Base-by-base conservation (phyloP, 2,329 filamentous ascomycete species). In the Colletotrichum sp. region DNA sequence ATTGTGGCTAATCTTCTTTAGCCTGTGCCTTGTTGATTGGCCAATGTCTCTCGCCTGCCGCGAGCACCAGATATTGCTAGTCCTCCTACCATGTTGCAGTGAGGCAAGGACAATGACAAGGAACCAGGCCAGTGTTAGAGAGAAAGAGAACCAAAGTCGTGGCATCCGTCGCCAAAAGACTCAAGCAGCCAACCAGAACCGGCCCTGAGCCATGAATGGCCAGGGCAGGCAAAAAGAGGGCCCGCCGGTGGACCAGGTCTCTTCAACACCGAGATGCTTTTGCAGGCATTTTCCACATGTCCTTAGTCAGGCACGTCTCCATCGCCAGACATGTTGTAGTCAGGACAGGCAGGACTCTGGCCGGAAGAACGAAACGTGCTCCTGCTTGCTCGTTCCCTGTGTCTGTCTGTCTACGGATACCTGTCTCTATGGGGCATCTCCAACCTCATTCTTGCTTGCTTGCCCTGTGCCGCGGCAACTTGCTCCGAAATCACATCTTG, bases 211-310 rank as follows among this genome's bases (percentile, higher is more conserved):
- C 36, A 58, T 73, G 57, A 73, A 55, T 72, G 60, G 26, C 26
- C 43, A 73, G 69, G 73, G 73, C 73, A 75, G 73, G 73, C 73
- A 75, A 69, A 68, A 32, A 64, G 73, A 28, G 73, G 73, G 64
- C 8, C 34, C 26, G 16, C 10, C 5, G 34, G 55, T 60, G 67
- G 67, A 18, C 26, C 21, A 18, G 12, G 32, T 6, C 32, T 64
- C 13, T 32, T 16, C 63, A 48, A 28, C 28, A 66, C 63, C 63
- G 38, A 30, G 63, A 21, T n/a, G 36, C 21, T 10, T 15, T 28
- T 55, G 36, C 60, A 69, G 57, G 43, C 38, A 63, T 32, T 60
- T 34, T 30, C 61, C 30, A 38, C 28, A 21, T 32, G 30, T 38
- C 72, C 32, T 75, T 68, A 75, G 70, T 75, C 73, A 75, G 48